Conservation (phyloP, 2,329 filamentous ascomycete species). For the Cylindrodendrum hubeiense region DNA sequence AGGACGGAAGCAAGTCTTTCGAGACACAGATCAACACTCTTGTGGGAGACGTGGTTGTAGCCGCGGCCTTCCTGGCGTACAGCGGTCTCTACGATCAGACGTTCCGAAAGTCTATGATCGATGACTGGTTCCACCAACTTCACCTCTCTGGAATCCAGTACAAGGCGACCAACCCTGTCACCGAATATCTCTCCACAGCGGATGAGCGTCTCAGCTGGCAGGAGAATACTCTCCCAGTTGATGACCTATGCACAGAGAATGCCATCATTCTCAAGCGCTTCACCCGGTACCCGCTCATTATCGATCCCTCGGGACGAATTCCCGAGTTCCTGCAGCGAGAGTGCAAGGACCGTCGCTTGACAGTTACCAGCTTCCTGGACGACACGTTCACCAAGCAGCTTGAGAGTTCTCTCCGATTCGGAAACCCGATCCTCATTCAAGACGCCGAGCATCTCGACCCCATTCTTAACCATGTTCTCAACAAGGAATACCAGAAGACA, state of each 20-base stretch:
- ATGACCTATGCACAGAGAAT: conserved; percentile 98
- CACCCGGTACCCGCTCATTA: conserved; percentile 98
- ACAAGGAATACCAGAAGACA: conserved; percentile 99
- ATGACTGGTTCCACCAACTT: conserved; percentile 96
- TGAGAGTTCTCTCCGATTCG: conserved; percentile 96
- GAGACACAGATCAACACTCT: conserved; percentile 98
- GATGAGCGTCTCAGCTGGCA: conserved; percentile 97
- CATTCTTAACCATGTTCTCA: conserved; percentile 97
- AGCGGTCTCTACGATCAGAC: conserved; percentile 97
- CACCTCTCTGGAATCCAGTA: conserved; percentile 92
- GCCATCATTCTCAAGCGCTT: conserved; percentile 97
- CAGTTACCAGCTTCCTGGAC: conserved; percentile 97
- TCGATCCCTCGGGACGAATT: conserved; percentile 94
- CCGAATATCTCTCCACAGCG: conserved; percentile 95
- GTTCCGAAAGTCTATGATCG: conserved; percentile 96
- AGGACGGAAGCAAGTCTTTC: conserved; percentile 97
- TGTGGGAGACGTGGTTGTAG: conserved; percentile 93
- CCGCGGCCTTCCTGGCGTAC: conserved; percentile 97
- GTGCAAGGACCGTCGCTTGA: conserved; percentile 92
- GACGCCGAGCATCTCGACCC: conserved; percentile 98
- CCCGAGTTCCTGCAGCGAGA: conserved; percentile 97
- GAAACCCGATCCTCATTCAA: conserved; percentile 98
- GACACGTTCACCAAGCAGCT: conserved; percentile 98
- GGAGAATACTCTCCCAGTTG: conserved; percentile 90
- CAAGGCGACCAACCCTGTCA: conserved; percentile 94